phyloP scores from a whole-genome alignment of 192 early-diverging fungal genomes.

The Paraglomus brasilianum region DNA sequence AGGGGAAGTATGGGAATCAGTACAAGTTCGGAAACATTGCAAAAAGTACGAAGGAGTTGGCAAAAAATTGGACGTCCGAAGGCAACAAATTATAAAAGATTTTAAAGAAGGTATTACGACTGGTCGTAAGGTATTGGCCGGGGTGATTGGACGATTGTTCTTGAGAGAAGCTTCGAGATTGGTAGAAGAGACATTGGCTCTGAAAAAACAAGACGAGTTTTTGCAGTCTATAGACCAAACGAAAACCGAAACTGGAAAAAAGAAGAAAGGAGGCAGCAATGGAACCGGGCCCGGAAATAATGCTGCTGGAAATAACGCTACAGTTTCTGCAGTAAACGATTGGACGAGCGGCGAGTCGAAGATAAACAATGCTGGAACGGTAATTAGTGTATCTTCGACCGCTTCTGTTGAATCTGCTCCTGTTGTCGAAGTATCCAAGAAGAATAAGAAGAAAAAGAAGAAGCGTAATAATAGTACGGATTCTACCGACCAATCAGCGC shows the following conservation, averaged over 20 bases:
- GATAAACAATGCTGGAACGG: neutral
- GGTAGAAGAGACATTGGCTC: slow-evolving; percentile 55
- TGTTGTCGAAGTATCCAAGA: neutral
- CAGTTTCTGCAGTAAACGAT: neutral
- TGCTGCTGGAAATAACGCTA: neutral
- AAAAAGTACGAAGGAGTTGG: slow-evolving; percentile 56
- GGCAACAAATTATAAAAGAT: slow-evolving; percentile 63
- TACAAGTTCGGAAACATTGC: slow-evolving; percentile 47
- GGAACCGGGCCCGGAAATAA: neutral
- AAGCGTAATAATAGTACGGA: neutral
- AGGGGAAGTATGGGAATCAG: slow-evolving; percentile 69
- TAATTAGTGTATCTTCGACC: neutral
- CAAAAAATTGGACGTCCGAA: slow-evolving; percentile 45
- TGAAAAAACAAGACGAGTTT: slow-evolving; percentile 52
- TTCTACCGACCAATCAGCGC: neutral
- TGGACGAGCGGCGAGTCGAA: neutral
- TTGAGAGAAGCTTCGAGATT: slow-evolving; percentile 74
- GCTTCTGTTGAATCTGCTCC: neutral
- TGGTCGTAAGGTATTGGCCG: slow-evolving; percentile 68
- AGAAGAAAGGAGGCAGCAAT: slow-evolving; percentile 18
- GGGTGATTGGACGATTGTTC: slow-evolving; percentile 69
- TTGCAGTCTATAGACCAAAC: slow-evolving; percentile 51
- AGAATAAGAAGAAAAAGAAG: slow-evolving; percentile 19
- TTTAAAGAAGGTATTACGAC: slow-evolving; percentile 69
- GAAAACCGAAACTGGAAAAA: neutral